Conservation (phyloP, 108 stramenopile genomes). For the Pseudonitzschia pungens region DNA sequence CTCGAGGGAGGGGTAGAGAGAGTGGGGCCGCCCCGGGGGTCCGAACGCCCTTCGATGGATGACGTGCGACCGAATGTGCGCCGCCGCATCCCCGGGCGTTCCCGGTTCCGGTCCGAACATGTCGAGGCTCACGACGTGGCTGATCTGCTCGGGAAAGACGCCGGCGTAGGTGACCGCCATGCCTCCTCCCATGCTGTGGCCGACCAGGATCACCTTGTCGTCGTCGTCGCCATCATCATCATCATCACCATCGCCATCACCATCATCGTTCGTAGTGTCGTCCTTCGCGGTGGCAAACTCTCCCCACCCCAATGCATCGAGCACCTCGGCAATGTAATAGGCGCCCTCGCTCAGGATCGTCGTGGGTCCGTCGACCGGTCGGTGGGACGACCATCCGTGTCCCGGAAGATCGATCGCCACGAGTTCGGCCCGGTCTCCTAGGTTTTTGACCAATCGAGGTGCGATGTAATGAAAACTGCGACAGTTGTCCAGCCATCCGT, state of each 20-base stretch:
- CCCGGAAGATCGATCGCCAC: slow-evolving; percentile 50
- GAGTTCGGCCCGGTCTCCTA: background rate
- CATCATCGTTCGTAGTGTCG: background rate
- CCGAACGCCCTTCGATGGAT: background rate
- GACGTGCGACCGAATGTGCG: background rate
- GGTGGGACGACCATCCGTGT: slow-evolving; percentile 47
- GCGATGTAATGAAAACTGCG: slow-evolving; percentile 69
- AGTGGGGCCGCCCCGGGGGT: background rate
- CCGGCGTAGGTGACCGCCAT: slow-evolving; percentile 53
- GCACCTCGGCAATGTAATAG: slow-evolving; percentile 50
- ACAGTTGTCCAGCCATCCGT: slow-evolving; percentile 84
- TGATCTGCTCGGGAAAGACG: slow-evolving; percentile 66
- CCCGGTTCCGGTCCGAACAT: slow-evolving; percentile 49
- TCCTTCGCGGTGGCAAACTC: background rate
- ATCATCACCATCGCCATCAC: too few species aligned
- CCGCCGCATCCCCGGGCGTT: background rate
- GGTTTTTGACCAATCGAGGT: slow-evolving; percentile 36
- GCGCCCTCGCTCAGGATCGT: slow-evolving; percentile 63
- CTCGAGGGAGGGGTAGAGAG: slow-evolving; percentile 36
- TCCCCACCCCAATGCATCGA: slow-evolving; percentile 23
- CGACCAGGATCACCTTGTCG: slow-evolving; percentile 36
- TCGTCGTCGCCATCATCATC: background rate
- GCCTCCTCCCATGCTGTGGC: slow-evolving; percentile 74
- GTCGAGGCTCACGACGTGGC: slow-evolving; percentile 54
- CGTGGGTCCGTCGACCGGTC: slow-evolving; percentile 41